A percentile compares a stretch with the other conserved stretches of the same genome.
Conservation (phyloP, 2,329 filamentous ascomycete genomes). For the Aspergillus puulaauensis region DNA sequence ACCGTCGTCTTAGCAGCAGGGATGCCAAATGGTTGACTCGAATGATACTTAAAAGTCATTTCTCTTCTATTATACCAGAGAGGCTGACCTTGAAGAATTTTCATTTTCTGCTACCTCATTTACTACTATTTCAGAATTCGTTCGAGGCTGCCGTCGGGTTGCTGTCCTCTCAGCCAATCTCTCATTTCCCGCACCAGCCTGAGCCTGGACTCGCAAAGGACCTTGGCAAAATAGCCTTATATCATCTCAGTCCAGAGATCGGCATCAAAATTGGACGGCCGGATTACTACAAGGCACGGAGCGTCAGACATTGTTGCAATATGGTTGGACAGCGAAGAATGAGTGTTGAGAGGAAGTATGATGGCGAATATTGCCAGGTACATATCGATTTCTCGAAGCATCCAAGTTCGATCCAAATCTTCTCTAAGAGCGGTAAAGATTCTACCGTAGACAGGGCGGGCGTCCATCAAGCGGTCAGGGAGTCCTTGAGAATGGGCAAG, state of each 20-base stretch:
- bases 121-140: constrained; percentile 69
- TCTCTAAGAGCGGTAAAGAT: constrained; percentile 90
- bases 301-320: constrained; percentile 71
- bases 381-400: constrained; percentile 68
- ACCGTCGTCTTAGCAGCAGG: constrained; percentile 59
- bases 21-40: constrained; percentile 88
- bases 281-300: constrained; percentile 64
- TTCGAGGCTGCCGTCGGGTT: constrained; percentile 61
- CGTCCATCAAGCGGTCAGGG: constrained; percentile 63
- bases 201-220: constrained; percentile 30
- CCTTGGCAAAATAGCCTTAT: constrained; percentile 36
- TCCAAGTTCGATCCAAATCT: constrained; percentile 67
- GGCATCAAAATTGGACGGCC: constrained; percentile 67
- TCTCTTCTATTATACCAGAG: constrained; percentile 64
- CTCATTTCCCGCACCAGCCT: constrained; percentile 37
- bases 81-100: constrained; percentile 58
- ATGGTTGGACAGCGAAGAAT: constrained; percentile 62
- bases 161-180: constrained; percentile 44
- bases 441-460: constrained; percentile 69
- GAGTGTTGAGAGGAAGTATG: constrained; percentile 79
- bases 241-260: constrained; percentile 53
- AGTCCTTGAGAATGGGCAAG: constrained; percentile 63
- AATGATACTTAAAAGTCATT: constrained; percentile 73
- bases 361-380: constrained; percentile 88
- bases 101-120: constrained; percentile 67